Percentiles rank a stretch among this genome's conserved stretches.
Evolutionary conservation across 2,329 filamentous ascomycete genomes (phyloP).

Genomic region (Colletotrichum simmondsii): DNA sequence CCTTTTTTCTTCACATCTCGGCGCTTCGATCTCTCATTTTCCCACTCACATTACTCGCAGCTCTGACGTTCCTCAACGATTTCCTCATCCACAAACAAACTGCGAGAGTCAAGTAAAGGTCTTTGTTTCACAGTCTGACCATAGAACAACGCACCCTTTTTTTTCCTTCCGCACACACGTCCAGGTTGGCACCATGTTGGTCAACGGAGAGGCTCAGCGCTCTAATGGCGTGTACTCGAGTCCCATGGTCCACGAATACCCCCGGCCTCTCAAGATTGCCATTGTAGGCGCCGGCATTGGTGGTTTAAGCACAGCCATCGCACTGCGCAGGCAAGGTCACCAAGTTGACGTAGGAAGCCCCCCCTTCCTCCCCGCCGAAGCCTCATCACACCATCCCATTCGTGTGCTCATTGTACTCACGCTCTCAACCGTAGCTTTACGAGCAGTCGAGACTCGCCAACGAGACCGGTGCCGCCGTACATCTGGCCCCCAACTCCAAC

Average conservation of each 20-base stretch:
- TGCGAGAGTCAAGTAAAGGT: not conserved
- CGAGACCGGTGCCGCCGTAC: constrained; percentile 71
- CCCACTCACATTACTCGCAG: not conserved
- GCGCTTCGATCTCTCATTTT: too few relatives aligned
- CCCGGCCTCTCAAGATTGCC: constrained; percentile 28
- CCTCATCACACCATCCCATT: not conserved
- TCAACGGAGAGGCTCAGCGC: constrained; percentile 13
- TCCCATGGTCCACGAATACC: constrained; percentile 33
- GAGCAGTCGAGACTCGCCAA: constrained; percentile 67
- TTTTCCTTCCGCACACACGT: not conserved
- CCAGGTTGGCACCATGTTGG: constrained; percentile 5
- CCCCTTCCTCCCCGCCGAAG: not conserved
- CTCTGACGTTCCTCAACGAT: not conserved
- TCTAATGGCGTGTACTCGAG: constrained; percentile 5
- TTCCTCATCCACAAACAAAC: too few relatives aligned
- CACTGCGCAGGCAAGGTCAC: constrained; percentile 63
- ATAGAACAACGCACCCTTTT: not conserved
- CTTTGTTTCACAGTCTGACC: constrained; percentile 3
- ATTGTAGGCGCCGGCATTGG: constrained; percentile 61
- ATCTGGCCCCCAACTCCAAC: constrained; percentile 71
- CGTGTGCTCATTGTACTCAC: not conserved
- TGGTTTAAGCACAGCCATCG: constrained; percentile 63
- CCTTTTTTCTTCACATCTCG: not conserved
- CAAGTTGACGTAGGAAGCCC: constrained; percentile 47
- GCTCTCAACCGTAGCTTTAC: constrained; percentile 51